A percentile compares a stretch with the other conserved stretches of the same genome.
phyloP scores from a whole-genome alignment of 768 basidiomycete species.

The Naganishia onofrii region DNA sequence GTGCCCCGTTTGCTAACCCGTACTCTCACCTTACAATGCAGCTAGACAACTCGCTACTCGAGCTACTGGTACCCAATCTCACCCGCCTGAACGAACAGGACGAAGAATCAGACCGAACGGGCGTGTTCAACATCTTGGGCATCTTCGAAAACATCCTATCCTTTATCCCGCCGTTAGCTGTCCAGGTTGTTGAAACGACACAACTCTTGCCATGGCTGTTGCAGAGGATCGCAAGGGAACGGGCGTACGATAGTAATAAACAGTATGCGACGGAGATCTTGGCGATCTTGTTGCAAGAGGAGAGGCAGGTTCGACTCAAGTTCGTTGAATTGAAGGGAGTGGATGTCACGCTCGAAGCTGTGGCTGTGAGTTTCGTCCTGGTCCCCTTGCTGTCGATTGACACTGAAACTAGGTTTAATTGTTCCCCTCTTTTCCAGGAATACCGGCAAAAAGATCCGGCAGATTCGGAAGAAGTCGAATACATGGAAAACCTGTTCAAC shows the following conservation, averaged over 20 bases:
- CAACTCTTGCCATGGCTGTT: slow-evolving; percentile 75
- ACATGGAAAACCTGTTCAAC: slow-evolving; percentile 97
- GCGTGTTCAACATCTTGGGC: slow-evolving; percentile 89
- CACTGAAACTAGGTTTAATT: slow-evolving; percentile 30
- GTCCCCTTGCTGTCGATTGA: slow-evolving; percentile 11
- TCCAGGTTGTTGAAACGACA: slow-evolving; percentile 70
- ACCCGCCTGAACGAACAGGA: slow-evolving; percentile 82
- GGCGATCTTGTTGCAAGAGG: slow-evolving; percentile 82
- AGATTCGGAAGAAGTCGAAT: slow-evolving; percentile 87
- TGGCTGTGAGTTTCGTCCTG: slow-evolving; percentile 65
- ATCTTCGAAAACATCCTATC: slow-evolving; percentile 90
- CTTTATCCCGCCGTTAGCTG: slow-evolving; percentile 73
- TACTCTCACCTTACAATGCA: too few species aligned
- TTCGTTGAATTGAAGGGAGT: slow-evolving; percentile 74
- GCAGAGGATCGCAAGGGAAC: slow-evolving; percentile 66
- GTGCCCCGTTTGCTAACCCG: too few species aligned
- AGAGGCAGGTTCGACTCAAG: slow-evolving; percentile 65
- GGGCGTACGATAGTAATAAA: slow-evolving; percentile 78
- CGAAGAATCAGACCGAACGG: slow-evolving; percentile 78
- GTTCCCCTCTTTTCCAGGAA: slow-evolving; percentile 59
- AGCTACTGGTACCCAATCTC: slow-evolving; percentile 85
- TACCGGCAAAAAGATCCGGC: slow-evolving; percentile 79
- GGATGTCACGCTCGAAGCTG: slow-evolving; percentile 68
- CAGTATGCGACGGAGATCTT: slow-evolving; percentile 89
- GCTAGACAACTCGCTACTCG: slow-evolving; percentile 79